Evolutionary conservation across 2,329 filamentous ascomycete genomes (phyloP), one percentile per base, ranked within the genome.

Genomic region (Fusarium buxicola): DNA sequence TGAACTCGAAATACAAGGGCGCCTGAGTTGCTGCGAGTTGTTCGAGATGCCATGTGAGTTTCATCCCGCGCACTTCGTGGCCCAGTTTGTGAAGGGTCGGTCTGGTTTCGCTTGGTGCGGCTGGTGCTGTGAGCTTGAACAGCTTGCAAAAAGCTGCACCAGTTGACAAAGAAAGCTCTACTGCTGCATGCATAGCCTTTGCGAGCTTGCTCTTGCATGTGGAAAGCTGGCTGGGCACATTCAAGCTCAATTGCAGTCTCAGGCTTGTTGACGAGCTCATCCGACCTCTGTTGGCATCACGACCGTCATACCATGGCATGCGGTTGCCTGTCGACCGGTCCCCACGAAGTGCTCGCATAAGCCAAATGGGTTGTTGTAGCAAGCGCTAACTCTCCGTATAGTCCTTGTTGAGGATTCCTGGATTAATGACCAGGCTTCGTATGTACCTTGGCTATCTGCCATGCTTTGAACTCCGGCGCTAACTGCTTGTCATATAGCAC

Each of bases 11-110:
- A 32, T 53, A 52, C 46, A 60, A 61, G 46, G 71, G 66, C 61
- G 63, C 63, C 52, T 53, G 53, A 57, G 58, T 63, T 66, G 68
- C 63, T 64, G 56, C 55, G 59, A 68, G 59, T 57, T 69, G 63
- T 66, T 68, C 74, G 69, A 75, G 69, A 77, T 77, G 75, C 75
- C 75, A 63, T 76, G 75, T 77, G 70, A 77, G 75, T 77, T 60
- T 66, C 47, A 53, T 36, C 36, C 58, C 49, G 44, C 50, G 39
- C 46, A 44, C 36, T 44, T 59, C 39, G 46, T 52, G 52, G 45
- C 52, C 47, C 43, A 35, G 38, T 44, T 58, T 24, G 58, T 38
- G 35, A 30, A 43, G 34, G 40, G 24, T 40, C 60, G 36, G 54
- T 51, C 31, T 39, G 41, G 50, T 40, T 27, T 36, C 27, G 18